Evolutionary conservation across 139 green algal species (phyloP).

Genomic region (Nannochloris sp.): DNA sequence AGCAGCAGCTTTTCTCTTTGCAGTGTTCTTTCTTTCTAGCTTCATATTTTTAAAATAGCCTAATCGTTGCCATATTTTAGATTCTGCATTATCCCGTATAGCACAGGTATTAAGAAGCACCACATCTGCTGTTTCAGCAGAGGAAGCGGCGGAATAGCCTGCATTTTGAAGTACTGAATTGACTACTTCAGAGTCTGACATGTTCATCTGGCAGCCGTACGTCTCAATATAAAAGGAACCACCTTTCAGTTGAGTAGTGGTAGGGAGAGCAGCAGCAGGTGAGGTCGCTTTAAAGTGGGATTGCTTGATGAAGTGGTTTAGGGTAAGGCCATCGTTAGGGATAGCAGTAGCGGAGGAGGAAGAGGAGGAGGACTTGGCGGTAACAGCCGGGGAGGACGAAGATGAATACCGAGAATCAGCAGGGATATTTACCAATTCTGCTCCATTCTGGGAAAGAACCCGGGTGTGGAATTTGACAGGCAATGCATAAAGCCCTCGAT

Average conservation of each 20-base stretch:
- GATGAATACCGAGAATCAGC: no score
- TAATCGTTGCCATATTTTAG: slow-evolving; percentile 60
- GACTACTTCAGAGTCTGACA: slow-evolving; percentile 71
- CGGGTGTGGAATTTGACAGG: no score
- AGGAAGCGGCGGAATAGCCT: slow-evolving; percentile 34
- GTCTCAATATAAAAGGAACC: slow-evolving; percentile 54
- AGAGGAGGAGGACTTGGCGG: background rate
- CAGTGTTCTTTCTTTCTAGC: background rate
- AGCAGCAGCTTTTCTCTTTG: background rate
- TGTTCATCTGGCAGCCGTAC: slow-evolving; percentile 86
- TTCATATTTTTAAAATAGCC: slow-evolving; percentile 49
- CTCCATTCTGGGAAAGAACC: no score
- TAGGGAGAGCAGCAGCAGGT: no score
- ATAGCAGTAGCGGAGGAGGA: background rate
- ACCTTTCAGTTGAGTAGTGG: no score
- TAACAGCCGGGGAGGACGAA: no score
- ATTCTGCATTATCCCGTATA: slow-evolving; percentile 80
- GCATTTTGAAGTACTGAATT: slow-evolving; percentile 45
- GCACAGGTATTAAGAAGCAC: slow-evolving; percentile 92
- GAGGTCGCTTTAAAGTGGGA: no score
- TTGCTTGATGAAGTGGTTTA: no score
- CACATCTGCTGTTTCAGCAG: slow-evolving; percentile 41
- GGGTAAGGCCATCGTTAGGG: slow-evolving; percentile 2
- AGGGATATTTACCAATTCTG: no score
- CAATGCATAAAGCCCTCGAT: no score